Evolutionary conservation across 2,329 filamentous ascomycete species (phyloP), one percentile per base, ranked within the genome.

Genomic region (Coccinonectria pachysandricola): DNA sequence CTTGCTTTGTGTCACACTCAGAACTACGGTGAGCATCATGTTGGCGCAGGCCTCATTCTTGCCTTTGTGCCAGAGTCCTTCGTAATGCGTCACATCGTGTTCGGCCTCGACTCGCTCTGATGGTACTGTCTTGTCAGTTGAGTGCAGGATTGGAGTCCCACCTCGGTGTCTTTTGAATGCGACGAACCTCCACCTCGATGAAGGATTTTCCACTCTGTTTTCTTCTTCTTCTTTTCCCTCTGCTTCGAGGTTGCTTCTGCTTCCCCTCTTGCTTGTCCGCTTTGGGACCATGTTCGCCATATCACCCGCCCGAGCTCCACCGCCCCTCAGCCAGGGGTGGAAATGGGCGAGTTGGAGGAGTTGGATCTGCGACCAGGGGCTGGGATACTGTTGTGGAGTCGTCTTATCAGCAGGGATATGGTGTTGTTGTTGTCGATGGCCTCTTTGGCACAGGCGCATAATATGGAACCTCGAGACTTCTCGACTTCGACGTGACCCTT

Each of bases 351-450:
- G 30, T 25, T 31, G 34, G 31, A 32, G 21, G 29, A 37, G 34
- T 31, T 38, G 37, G 43, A 46, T 45, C 43, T 46, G 39, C 43
- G 33, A 37, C 38, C 43, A 42, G 32, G 43, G 39, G 42, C 32
- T 34, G 35, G 36, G 42, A 35, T 29, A 32, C 30, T 29, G 31
- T 22, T 15, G 30, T 22, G 24, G 21, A 33, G 28, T 18, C 24
- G 15, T 10, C n/a, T n/a, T n/a, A n/a, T n/a, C n/a, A n/a, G n/a
- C n/a, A n/a, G n/a, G n/a, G n/a, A n/a, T n/a, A n/a, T n/a, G n/a
- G n/a, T n/a, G n/a, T n/a, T n/a, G n/a, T n/a, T n/a, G n/a, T n/a
- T n/a, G n/a, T n/a, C n/a, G n/a, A n/a, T n/a, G n/a, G n/a, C n/a
- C n/a, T n/a, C n/a, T n/a, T n/a, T n/a, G n/a, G n/a, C n/a, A n/a